Evolutionary conservation across 1,284 basidiomycete species (phyloP), one percentile per base, ranked within the genome.

Genomic region (Ceratobasidium papillatum): DNA sequence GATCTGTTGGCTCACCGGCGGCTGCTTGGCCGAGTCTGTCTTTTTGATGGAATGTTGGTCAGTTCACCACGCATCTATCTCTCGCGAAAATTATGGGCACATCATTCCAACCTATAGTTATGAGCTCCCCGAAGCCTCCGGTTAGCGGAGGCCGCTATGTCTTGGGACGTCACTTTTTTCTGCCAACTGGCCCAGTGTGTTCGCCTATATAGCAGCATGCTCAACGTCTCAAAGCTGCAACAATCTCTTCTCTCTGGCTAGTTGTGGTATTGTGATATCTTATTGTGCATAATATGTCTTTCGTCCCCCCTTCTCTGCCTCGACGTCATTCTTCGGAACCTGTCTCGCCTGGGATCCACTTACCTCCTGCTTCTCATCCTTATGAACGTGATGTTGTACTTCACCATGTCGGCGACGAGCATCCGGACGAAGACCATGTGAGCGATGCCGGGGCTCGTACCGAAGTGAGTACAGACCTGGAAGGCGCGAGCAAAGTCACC

Each of bases 351-450:
- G 68, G 68, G 8, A 51, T 71, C 41, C 68, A 71, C 43, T 59
- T 71, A 43, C 68, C 68, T 8, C 68, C 68, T 41, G 27, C 32
- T 41, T 47, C 54, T 1, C 68, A 71, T 61, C 68, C 68, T 14
- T 71, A 71, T 34, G 68, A 71, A 22, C 68, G 68, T 7, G 52
- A 71, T 25, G 68, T 71, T 19, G 68, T 71, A 14, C 68, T 71
- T 30, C 34, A 49, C 36, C 68, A 71, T 61, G 22, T 71, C 34
- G 68, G 68, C 49, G 68, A 71, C 41, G 52, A 71, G 43, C 68
- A 71, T 22, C 68, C 68, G n/a, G 68, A 71, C 43, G 68, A 71
- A 47, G 68, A 71, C 36, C 68, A 71, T 49, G 36, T 43, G 17
- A 71, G 68, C 25, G 25, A 38, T 32, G 38, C 52, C 0, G 68